phyloP scores from a whole-genome alignment of 257 asterid species.

The Solanum etuberosum region DNA sequence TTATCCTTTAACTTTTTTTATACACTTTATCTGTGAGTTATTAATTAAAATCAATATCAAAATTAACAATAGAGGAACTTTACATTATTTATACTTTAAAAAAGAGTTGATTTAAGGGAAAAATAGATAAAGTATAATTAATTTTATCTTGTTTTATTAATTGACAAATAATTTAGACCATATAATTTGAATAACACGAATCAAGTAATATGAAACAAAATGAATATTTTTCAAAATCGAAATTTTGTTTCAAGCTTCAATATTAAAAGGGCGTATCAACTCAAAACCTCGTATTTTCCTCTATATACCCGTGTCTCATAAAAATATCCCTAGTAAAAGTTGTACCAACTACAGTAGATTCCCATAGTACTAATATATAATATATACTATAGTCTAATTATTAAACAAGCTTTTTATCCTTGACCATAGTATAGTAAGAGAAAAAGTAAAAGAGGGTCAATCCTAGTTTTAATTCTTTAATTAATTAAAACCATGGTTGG shows the following conservation, averaged over 20 bases:
- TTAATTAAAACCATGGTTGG: slow-evolving; percentile 1
- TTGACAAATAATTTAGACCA: neutral
- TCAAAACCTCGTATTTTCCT: neutral
- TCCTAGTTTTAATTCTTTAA: neutral
- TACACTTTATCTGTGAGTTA: too few species aligned
- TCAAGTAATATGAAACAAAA: neutral
- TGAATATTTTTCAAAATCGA: accelerated
- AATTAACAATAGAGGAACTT: neutral
- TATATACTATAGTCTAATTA: neutral
- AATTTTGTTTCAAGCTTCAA: neutral
- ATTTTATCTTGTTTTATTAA: neutral
- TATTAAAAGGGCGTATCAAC: neutral
- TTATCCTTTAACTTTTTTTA: too few species aligned
- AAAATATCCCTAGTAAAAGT: neutral
- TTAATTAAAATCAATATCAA: neutral
- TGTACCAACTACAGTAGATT: neutral
- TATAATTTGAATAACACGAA: accelerated
- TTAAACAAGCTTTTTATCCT: neutral
- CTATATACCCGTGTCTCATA: neutral
- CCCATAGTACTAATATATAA: neutral
- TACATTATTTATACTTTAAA: neutral
- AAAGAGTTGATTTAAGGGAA: neutral
- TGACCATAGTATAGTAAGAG: neutral
- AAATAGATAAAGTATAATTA: neutral
- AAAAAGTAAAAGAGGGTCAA: neutral